phyloP scores from a whole-genome alignment of 2,329 filamentous ascomycete genomes.

The Penicillium sp. region DNA sequence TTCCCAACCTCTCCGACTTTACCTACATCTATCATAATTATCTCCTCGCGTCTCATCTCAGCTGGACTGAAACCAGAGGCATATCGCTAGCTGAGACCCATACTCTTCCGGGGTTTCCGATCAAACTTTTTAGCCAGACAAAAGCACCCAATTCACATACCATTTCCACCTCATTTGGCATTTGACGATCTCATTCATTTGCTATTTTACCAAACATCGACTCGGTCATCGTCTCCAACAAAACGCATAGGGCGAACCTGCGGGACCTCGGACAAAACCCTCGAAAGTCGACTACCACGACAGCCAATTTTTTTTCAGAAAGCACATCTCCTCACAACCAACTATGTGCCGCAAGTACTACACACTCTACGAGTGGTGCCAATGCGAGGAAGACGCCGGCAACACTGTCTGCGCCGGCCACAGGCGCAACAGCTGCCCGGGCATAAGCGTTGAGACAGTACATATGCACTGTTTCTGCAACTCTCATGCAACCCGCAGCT shows the following conservation, averaged over 20 bases:
- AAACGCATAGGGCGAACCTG: background rate
- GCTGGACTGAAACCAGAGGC: constrained; percentile 21
- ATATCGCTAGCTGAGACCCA: background rate
- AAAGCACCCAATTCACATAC: background rate
- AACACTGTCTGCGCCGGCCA: constrained; percentile 30
- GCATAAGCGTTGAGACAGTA: constrained; percentile 34
- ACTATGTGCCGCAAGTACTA: constrained; percentile 39
- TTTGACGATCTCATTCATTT: background rate
- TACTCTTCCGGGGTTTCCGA: background rate
- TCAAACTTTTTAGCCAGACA: background rate
- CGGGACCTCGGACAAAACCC: background rate
- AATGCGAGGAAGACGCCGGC: constrained; percentile 37
- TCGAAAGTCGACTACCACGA: background rate
- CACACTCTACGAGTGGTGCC: constrained; percentile 40
- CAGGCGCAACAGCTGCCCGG: constrained; percentile 30
- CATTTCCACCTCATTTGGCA: background rate
- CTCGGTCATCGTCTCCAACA: background rate
- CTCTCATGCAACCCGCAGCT: constrained; percentile 33
- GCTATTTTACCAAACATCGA: background rate
- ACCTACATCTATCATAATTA: background rate
- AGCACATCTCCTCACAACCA: background rate
- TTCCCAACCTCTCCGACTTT: background rate
- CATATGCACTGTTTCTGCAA: constrained; percentile 42
- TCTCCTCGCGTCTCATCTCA: constrained; percentile 10
- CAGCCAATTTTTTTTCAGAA: background rate